Evolutionary conservation across 2,329 filamentous ascomycete genomes (phyloP).

Genomic region (Xylaria sp.): DNA sequence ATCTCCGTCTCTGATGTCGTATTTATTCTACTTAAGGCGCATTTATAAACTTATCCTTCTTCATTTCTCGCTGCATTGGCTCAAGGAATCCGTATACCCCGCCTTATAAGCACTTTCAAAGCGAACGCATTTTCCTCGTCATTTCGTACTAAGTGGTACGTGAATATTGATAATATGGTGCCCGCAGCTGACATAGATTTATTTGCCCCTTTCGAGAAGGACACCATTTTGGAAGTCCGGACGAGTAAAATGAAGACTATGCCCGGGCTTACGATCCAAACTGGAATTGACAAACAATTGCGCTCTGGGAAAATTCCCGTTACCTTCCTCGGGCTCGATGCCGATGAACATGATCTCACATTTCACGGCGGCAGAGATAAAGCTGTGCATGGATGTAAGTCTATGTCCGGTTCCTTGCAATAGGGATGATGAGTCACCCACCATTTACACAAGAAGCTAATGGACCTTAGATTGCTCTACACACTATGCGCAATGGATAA

Average conservation of each 20-base stretch:
- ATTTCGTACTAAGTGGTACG: not conserved
- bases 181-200: conserved; percentile 44
- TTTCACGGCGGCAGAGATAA: conserved; percentile 73
- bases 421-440: no score
- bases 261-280: conserved; percentile 61
- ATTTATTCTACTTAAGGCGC: conserved; percentile 11
- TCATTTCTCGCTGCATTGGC: conserved; percentile 3
- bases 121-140: not conserved
- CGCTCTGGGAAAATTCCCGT: conserved; percentile 59
- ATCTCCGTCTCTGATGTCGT: conserved; percentile 8
- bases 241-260: conserved; percentile 67
- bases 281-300: conserved; percentile 67
- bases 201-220: conserved; percentile 56
- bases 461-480: conserved; percentile 63
- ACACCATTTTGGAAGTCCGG: conserved; percentile 67
- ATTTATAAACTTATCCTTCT: conserved; percentile 10
- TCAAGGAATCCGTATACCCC: not conserved
- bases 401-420: not conserved
- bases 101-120: not conserved
- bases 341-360: conserved; percentile 70
- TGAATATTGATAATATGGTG: conserved; percentile 38
- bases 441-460: conserved; percentile 1
- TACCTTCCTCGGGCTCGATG: conserved; percentile 62
- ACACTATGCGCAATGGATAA: conserved; percentile 67
- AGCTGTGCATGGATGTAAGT: conserved; percentile 68